A percentile compares a stretch with the other conserved stretches of the same genome.
Evolutionary conservation across 2,329 filamentous ascomycete genomes (phyloP).

Genomic region (Tolypocladium nubicola): DNA sequence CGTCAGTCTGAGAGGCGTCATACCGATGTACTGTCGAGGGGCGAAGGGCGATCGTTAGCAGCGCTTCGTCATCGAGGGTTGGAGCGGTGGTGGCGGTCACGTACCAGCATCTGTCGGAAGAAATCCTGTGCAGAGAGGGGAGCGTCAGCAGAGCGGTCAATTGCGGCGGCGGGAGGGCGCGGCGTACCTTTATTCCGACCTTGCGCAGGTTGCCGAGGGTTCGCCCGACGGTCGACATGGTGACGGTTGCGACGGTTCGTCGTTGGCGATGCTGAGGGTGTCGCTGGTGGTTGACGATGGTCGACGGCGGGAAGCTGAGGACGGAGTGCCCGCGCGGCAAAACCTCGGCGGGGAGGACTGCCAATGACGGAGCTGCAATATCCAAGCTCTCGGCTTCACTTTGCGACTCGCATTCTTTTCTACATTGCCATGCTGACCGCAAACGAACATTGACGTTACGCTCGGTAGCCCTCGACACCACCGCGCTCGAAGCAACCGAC

Average conservation of each 20-base stretch:
- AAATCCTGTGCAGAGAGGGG: constrained; percentile 54
- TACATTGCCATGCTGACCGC: neutral
- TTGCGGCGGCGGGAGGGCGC: neutral
- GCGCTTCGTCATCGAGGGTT: constrained; percentile 9
- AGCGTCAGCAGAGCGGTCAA: constrained; percentile 2
- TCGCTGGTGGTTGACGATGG: constrained; percentile 1
- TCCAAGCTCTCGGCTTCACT: neutral
- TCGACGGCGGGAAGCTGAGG: constrained; percentile 6
- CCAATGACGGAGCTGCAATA: neutral
- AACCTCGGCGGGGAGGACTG: constrained; percentile 15
- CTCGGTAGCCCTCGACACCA: neutral
- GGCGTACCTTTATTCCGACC: constrained; percentile 72
- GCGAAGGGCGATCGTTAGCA: constrained; percentile 8
- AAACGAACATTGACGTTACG: neutral
- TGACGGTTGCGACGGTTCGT: constrained; percentile 20
- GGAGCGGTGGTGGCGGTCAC: constrained; percentile 22
- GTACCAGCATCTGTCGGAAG: constrained; percentile 86
- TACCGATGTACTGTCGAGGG: constrained; percentile 44
- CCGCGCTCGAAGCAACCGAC: neutral
- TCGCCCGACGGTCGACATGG: constrained; percentile 85
- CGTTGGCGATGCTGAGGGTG: constrained; percentile 4
- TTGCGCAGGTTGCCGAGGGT: constrained; percentile 80
- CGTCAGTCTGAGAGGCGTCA: constrained; percentile 1
- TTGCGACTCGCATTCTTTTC: neutral
- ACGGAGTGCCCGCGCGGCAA: constrained; percentile 12